Base-by-base conservation (phyloP, 176 grass and related monocot species). In the Chrysopogon serrulatus region DNA sequence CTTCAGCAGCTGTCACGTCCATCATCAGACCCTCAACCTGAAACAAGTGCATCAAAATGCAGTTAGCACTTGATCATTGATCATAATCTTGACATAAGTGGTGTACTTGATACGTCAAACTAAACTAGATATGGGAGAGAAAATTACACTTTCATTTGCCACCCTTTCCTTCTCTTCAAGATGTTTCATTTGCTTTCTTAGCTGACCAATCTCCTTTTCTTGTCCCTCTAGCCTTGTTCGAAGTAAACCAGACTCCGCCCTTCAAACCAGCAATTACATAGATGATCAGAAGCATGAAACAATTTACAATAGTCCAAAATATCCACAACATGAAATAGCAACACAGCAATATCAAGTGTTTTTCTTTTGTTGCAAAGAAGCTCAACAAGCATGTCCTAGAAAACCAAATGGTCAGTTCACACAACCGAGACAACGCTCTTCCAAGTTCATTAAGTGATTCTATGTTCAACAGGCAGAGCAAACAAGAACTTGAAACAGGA, bases 1-100 rank as follows among this genome's bases (percentile, higher is more conserved):
- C 97, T 90, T 96, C 97, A 76, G 97, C 85, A 84, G 93, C 93
- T 36, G 93, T 76, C 43, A 99, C 88, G 4, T 99, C 97, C 90
- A 96, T 87, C 93, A 99, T 96, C 31, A 99, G 89, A 14, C 87
- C 97, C 49, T 99, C 97, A 86, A 99, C 91, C 97, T 98, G 90
- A 88, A 86, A 80, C 73, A 54, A 73, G 65, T 89, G 48, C 54
- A 86, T 59, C 9, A 28, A 2, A 68, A 49, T 51, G 6, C 0
- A 2, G 18, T 90, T 79, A 79, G 3, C 64, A 17, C 12, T 44
- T 71, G 35, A 44, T 66, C 23, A 26, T 43, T 77, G 43, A 54
- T 21, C 41, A 49, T 45, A 71, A 63, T 43, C 10, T 40, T 62
- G 31, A 32, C 10, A 62, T 59, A 31, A 33, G 45, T 51, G 26